A percentile compares a stretch with the other conserved stretches of the same genome.
These are phyloP conservation scores for Rhizopus sp. DNA, from an alignment of 371 early-diverging fungal species.

Conservation along the genomic window DNA sequence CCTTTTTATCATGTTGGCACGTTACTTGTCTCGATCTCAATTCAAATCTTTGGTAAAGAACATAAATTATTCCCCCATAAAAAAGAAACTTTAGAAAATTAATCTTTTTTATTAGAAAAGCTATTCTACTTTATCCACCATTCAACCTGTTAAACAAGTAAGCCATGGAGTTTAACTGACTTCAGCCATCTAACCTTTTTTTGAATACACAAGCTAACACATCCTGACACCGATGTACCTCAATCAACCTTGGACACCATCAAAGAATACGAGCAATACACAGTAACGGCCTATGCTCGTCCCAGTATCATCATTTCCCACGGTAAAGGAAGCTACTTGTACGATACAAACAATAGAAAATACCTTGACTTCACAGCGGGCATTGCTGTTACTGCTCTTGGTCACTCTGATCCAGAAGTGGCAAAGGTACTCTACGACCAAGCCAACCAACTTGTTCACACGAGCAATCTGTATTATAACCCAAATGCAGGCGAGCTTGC, in stretches of 20 bases:
- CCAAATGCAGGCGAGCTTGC: constrained; percentile 77
- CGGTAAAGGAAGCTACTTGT: constrained; percentile 78
- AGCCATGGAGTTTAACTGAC: background rate
- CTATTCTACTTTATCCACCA: background rate
- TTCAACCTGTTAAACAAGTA: background rate
- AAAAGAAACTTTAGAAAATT: too few relatives aligned
- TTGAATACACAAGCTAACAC: constrained; percentile 40
- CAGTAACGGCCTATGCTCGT: constrained; percentile 66
- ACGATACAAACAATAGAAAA: constrained; percentile 64
- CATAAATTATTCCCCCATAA: too few relatives aligned
- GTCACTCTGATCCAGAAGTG: constrained; percentile 78
- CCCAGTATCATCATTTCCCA: constrained; percentile 67
- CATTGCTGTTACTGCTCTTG: constrained; percentile 90
- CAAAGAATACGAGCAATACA: constrained; percentile 55
- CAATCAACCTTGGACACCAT: constrained; percentile 44
- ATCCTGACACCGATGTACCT: constrained; percentile 48
- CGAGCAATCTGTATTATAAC: constrained; percentile 85
- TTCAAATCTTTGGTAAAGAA: too few relatives aligned
- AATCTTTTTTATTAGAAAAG: background rate
- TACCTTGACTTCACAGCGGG: constrained; percentile 90
- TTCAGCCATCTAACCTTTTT: background rate
- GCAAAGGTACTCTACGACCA: constrained; percentile 75
- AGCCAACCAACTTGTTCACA: constrained; percentile 73
- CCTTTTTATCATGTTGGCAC: background rate
- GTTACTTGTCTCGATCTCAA: too few relatives aligned